A percentile compares a stretch with the other conserved stretches of the same genome.
phyloP scores from a whole-genome alignment of 2,329 filamentous ascomycete species.

The Meredithiella fracta region DNA sequence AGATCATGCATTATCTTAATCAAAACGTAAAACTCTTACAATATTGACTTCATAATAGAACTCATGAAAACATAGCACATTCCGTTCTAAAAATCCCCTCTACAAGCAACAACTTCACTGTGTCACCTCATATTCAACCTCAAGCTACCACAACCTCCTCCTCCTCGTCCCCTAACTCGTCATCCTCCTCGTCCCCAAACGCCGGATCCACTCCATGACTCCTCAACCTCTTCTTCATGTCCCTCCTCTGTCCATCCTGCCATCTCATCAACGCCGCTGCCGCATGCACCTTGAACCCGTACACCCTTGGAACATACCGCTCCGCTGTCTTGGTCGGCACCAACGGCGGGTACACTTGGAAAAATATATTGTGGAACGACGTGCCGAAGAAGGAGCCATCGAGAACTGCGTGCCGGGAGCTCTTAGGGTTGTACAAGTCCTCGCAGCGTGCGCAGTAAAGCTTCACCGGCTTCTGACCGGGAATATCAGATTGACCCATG shows the following conservation, averaged over 20 bases:
- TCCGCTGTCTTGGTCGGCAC: constrained; percentile 72
- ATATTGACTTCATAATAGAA: too few relatives aligned
- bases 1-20: too few relatives aligned
- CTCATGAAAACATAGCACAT: too few relatives aligned
- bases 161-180: constrained; percentile 28
- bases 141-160: background rate
- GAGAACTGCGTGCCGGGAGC: constrained; percentile 82
- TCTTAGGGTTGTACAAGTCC: constrained; percentile 98
- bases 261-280: constrained; percentile 75
- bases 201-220: constrained; percentile 49
- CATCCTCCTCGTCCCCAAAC: constrained; percentile 52
- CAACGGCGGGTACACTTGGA: constrained; percentile 89
- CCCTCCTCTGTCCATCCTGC: constrained; percentile 68
- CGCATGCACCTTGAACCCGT: constrained; percentile 90
- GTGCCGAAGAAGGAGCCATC: constrained; percentile 97
- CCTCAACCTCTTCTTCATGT: constrained; percentile 62
- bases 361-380: constrained; percentile 97
- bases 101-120: too few relatives aligned
- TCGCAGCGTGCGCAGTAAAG: constrained; percentile 96
- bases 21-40: too few relatives aligned
- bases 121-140: too few relatives aligned
- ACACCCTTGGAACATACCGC: constrained; percentile 78
- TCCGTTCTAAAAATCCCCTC: too few relatives aligned
- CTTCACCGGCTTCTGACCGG: constrained; percentile 80
- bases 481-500: constrained; percentile 81